A percentile compares a stretch with the other conserved stretches of the same genome.
Evolutionary conservation across 176 grass and related monocot genomes (phyloP).

Genomic region (Urochloa ruziziensis): DNA sequence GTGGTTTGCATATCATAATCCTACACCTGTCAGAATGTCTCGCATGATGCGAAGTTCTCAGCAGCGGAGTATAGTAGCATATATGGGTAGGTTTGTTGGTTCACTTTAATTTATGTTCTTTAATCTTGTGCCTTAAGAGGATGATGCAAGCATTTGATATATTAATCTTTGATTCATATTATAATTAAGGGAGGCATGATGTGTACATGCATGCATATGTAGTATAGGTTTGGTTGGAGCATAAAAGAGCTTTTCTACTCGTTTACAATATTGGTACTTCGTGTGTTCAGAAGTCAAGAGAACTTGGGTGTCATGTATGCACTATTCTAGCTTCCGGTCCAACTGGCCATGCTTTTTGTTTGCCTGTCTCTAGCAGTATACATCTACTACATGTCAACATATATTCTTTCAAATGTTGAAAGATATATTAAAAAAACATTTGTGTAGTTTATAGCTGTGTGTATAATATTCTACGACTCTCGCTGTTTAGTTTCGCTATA

Average conservation of each 20-base stretch:
- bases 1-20: constrained; percentile 44
- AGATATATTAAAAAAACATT: not conserved
- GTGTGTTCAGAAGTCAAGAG: constrained; percentile 7
- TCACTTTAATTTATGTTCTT: not conserved
- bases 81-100: not conserved
- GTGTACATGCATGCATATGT: constrained; percentile 19
- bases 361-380: not conserved
- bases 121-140: not conserved
- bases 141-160: constrained; percentile 15
- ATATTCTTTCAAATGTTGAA: not conserved
- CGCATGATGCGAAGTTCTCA: not conserved
- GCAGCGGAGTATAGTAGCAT: not conserved
- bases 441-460: not conserved
- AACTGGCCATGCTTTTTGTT: not conserved
- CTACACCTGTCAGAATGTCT: constrained; percentile 11
- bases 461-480: not conserved
- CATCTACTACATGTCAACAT: not conserved
- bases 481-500: not conserved
- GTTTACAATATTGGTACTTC: not conserved
- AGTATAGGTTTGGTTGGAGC: not conserved
- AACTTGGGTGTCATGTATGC: not conserved
- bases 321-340: not conserved
- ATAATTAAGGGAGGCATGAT: constrained; percentile 8
- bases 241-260: not conserved
- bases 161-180: not conserved